Base-by-base conservation (phyloP, 352 stramenopile genomes). In the Globisporangium radiosum region DNA sequence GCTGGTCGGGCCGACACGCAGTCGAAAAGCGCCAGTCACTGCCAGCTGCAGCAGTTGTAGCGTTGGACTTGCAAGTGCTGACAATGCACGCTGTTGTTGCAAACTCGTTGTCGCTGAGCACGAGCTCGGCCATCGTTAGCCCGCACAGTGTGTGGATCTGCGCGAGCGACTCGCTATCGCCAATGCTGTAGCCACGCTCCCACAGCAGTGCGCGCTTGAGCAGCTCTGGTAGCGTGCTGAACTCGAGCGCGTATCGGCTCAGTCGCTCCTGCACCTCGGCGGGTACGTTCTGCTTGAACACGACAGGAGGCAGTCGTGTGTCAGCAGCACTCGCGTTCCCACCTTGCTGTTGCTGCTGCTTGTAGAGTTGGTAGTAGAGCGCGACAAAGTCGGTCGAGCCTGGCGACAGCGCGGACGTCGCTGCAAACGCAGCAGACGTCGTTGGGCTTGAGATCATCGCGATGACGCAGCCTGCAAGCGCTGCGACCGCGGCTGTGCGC, bases 121-220 rank as follows among this genome's bases (percentile, higher is more conserved):
- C 60, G 49, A 73, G 60, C 44, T 72, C 52, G 11, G 61, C 61
- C 70, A 77, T 75, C 15, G 67, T 69, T 15, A 50, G 33, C 0
- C 64, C 61, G 8, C 53, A 55, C 10, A 75, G 54, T 1, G 67
- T 75, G 61, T 59, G 62, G 19, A 77, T 72, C 61, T 71, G 61
- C 49, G 56, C 64, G n/a, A 60, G 48, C 13, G 70, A 54, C n/a
- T 60, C 63, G 25, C 42, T 57, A 0, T 49, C 52, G 13, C 33
- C 52, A 5, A 73, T 15, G 0, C 50, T 70, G 60, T 82, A 88
- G 0, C 76, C 78, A 17, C 60, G 69, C 42, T 88, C 78, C 78
- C 78, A 88, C 5, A 88, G 65, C 55, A 88, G 56, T 0, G 76
- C 78, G 10, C 76, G 76, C 50, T 88, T 77, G 1, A 81, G 54